phyloP scores from a whole-genome alignment of 768 basidiomycete genomes.

The Leccinum sublutescens region DNA sequence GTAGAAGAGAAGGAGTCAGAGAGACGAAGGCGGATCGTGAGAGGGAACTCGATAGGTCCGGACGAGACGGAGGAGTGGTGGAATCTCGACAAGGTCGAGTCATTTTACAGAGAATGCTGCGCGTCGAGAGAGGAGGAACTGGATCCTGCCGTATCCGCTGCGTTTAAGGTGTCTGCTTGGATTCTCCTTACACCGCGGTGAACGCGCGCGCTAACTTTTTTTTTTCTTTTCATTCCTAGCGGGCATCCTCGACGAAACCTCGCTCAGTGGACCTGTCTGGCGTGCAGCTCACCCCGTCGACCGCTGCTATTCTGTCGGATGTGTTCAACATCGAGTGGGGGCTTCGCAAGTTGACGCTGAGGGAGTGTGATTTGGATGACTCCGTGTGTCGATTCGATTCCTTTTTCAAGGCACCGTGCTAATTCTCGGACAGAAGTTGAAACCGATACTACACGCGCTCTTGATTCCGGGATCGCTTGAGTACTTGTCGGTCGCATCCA shows the following conservation, averaged over 20 bases:
- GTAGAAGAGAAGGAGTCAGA: slow-evolving; percentile 75
- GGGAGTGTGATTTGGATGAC: slow-evolving; percentile 40
- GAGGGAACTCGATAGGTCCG: slow-evolving; percentile 45
- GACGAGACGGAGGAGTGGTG: slow-evolving; percentile 65
- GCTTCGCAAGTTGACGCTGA: slow-evolving; percentile 35
- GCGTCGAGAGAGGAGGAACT: slow-evolving; percentile 66
- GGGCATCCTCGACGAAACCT: background rate
- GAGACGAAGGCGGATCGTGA: slow-evolving; percentile 63
- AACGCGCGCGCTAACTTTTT: slow-evolving; percentile 21
- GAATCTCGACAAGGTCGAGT: slow-evolving; percentile 39
- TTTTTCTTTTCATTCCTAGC: background rate
- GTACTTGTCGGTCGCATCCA: slow-evolving; percentile 84
- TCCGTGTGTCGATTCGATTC: background rate
- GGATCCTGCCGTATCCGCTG: slow-evolving; percentile 60
- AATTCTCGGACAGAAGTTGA: background rate
- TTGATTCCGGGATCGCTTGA: slow-evolving; percentile 32
- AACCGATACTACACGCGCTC: background rate
- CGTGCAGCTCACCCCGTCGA: background rate
- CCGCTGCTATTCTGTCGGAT: slow-evolving; percentile 81
- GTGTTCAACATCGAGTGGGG: slow-evolving; percentile 62
- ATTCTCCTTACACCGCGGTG: background rate
- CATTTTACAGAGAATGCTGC: slow-evolving; percentile 87
- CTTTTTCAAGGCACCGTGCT: background rate
- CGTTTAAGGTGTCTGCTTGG: slow-evolving; percentile 57
- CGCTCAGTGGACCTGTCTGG: background rate